Evolutionary conservation across 805 yeast species (phyloP).

Genomic region (Wickerhamomyces chambardii): DNA sequence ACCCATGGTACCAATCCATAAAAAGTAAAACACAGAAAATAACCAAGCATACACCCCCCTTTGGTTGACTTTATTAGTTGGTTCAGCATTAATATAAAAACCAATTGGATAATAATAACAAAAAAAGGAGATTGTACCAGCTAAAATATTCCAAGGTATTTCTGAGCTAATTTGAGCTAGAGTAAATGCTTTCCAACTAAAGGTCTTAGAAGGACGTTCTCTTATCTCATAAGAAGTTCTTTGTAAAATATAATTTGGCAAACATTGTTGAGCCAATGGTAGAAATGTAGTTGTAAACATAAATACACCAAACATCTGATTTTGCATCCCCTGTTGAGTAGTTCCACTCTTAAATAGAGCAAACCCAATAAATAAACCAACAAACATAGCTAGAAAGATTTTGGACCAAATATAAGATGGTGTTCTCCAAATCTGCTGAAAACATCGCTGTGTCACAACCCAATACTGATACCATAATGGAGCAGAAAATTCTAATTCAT

Average conservation of each 20-base stretch:
- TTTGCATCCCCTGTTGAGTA: conserved; percentile 65
- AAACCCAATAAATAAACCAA: conserved; percentile 66
- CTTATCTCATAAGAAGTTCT: conserved; percentile 64
- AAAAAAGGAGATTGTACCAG: conserved; percentile 56
- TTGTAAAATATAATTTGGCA: conserved; percentile 53
- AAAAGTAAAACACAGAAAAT: conserved; percentile 31
- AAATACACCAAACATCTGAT: conserved; percentile 72
- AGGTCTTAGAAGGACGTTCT: conserved; percentile 67
- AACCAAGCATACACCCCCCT: conserved; percentile 53
- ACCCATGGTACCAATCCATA: conserved; percentile 45
- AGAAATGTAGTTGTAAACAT: conserved; percentile 53
- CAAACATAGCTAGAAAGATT: conserved; percentile 38
- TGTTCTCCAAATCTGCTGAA: conserved; percentile 62
- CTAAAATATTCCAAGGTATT: conserved; percentile 51
- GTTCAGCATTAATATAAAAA: conserved; percentile 54
- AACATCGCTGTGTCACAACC: conserved; percentile 43
- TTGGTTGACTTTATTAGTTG: conserved; percentile 34
- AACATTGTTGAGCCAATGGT: conserved; percentile 51
- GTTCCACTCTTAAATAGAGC: conserved; percentile 61
- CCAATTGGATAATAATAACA: conserved; percentile 71
- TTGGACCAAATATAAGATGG: conserved; percentile 56
- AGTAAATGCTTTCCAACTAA: conserved; percentile 56
- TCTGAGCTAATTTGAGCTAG: conserved; percentile 56
- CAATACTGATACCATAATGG: conserved; percentile 28
- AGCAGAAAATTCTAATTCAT: conserved; percentile 33